Evolutionary conservation across 257 asterid genomes (phyloP).

Genomic region (Sherardia arvensis): DNA sequence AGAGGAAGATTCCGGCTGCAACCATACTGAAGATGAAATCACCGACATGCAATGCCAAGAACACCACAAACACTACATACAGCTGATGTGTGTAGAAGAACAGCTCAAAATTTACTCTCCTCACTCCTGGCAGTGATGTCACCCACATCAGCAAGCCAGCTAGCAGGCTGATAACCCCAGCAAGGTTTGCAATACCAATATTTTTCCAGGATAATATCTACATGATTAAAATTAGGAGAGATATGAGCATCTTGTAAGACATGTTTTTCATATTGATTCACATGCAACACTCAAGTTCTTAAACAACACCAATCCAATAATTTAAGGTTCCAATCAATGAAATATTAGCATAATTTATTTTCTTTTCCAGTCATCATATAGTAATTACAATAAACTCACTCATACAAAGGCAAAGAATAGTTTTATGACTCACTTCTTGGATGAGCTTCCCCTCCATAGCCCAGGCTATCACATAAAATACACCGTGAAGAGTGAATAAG

Average conservation of each 20-base stretch:
- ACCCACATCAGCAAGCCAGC: conserved; percentile 77
- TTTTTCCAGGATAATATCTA: conserved; percentile 49
- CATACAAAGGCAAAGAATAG: not conserved
- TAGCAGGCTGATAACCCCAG: conserved; percentile 59
- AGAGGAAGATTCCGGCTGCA: conserved; percentile 57
- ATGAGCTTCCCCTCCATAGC: conserved; percentile 37
- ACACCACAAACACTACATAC: conserved; percentile 40
- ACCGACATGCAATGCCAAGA: conserved; percentile 68
- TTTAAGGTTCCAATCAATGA: not conserved
- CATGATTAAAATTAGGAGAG: conserved; percentile 6
- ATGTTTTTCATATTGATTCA: not conserved
- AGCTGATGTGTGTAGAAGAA: conserved; percentile 77
- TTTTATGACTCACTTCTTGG: conserved; percentile 31
- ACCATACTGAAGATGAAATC: conserved; percentile 49
- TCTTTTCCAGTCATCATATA: not conserved
- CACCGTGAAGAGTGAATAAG: conserved; percentile 72
- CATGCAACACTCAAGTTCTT: not conserved
- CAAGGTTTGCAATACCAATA: conserved; percentile 43
- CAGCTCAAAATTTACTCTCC: conserved; percentile 53
- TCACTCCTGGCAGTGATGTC: conserved; percentile 65
- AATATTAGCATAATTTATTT: not conserved
- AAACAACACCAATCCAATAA: not conserved
- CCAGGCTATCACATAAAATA: conserved; percentile 52
- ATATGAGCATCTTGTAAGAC: conserved; percentile 6
- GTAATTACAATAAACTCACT: not conserved